Evolutionary conservation across 306 rosid species (phyloP).

Genomic region (Castanospermum australe): DNA sequence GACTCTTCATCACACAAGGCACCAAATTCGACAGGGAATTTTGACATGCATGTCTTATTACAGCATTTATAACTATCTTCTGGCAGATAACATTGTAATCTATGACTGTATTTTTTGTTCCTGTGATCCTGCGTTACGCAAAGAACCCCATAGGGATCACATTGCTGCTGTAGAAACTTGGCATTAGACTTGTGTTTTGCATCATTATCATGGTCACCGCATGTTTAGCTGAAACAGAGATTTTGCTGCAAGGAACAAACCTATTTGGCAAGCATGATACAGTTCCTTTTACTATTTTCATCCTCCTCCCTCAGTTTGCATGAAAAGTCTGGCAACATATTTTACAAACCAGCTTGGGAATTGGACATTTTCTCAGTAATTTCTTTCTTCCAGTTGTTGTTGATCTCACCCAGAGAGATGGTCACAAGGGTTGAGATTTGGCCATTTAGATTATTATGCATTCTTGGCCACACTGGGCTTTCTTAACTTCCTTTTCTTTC

Average conservation of each 20-base stretch:
- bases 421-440: constrained; percentile 67
- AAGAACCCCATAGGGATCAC: constrained; percentile 85
- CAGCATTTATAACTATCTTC: constrained; percentile 54
- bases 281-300: constrained; percentile 68
- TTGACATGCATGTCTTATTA: constrained; percentile 60
- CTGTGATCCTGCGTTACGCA: constrained; percentile 46
- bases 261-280: constrained; percentile 24
- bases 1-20: constrained; percentile 67
- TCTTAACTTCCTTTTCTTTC: constrained; percentile 63
- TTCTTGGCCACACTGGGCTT: constrained; percentile 55
- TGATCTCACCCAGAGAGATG: constrained; percentile 44
- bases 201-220: constrained; percentile 48
- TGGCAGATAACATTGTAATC: constrained; percentile 56
- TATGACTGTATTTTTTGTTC: constrained; percentile 64
- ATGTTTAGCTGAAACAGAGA: constrained; percentile 49
- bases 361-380: constrained; percentile 66
- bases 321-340: constrained; percentile 82
- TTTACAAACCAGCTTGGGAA: constrained; percentile 59
- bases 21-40: constrained; percentile 60
- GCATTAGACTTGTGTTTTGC: constrained; percentile 62
- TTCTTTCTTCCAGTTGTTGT: constrained; percentile 61
- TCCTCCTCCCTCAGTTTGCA: constrained; percentile 82
- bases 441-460: constrained; percentile 66
- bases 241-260: constrained; percentile 41
- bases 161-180: constrained; percentile 74